Percentiles rank a stretch among this genome's conserved stretches.
Conservation (phyloP, 148 eudicot species). For the Persicaria tinctoria region DNA sequence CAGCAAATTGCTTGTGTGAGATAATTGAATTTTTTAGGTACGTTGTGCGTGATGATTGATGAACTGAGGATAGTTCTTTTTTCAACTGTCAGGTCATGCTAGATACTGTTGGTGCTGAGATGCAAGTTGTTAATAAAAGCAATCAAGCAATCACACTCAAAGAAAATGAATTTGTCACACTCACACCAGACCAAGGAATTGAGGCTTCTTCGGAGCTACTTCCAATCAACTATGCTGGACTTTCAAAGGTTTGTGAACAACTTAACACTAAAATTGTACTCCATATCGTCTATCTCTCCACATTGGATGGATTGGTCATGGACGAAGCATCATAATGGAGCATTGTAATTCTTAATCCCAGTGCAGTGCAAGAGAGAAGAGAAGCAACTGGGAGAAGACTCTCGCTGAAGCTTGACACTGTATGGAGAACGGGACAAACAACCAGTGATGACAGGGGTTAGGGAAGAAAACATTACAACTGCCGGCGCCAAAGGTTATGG, state of each 20-base stretch:
- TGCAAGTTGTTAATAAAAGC: constrained; percentile 49
- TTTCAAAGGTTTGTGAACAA: constrained; percentile 37
- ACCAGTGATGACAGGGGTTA: too few species aligned
- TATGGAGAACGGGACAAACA: too few species aligned
- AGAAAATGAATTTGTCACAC: constrained; percentile 43
- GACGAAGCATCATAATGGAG: too few species aligned
- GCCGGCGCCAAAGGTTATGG: too few species aligned
- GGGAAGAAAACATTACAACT: too few species aligned
- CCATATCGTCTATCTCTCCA: neutral
- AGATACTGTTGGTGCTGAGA: constrained; percentile 62
- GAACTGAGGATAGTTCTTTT: neutral
- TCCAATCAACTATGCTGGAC: constrained; percentile 61
- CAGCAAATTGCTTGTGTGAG: too few species aligned
- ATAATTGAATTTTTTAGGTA: neutral
- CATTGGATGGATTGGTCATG: neutral
- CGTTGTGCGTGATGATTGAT: neutral
- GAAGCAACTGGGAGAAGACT: too few species aligned
- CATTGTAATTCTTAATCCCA: too few species aligned
- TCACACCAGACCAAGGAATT: constrained; percentile 40
- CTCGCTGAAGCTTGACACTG: too few species aligned
- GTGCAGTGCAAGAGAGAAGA: too few species aligned
- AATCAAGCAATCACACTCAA: constrained; percentile 49
- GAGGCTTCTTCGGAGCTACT: constrained; percentile 53
- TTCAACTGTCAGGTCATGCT: constrained; percentile 49
- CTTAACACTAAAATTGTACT: neutral